These are phyloP conservation scores for Psilocybe cyanescens DNA, from an alignment of 768 basidiomycete genomes.

Conservation along the genomic window DNA sequence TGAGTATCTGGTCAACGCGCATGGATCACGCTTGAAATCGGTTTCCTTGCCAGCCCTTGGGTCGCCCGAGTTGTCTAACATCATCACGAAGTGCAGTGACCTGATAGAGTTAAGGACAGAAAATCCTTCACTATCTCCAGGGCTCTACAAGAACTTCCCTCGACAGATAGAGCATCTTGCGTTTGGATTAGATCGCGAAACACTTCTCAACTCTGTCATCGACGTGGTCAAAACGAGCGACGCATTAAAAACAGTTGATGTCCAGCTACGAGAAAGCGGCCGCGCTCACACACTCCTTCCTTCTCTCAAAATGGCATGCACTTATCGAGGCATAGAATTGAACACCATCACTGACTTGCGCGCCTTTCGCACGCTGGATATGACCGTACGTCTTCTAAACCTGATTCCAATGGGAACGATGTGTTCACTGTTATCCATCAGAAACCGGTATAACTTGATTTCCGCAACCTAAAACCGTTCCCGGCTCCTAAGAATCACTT, in stretches of 20 bases:
- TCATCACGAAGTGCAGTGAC: constrained; percentile 49
- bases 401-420: background rate
- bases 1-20: constrained; percentile 54
- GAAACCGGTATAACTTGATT: constrained; percentile 2
- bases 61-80: constrained; percentile 47
- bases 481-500: background rate
- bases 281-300: constrained; percentile 52
- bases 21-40: constrained; percentile 52
- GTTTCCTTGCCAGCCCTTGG: constrained; percentile 61
- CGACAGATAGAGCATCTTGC: constrained; percentile 55
- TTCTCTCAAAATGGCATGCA: constrained; percentile 66
- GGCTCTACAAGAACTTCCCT: constrained; percentile 53
- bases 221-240: constrained; percentile 52
- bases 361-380: constrained; percentile 45
- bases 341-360: constrained; percentile 52
- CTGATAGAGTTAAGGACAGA: constrained; percentile 64
- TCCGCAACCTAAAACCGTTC: background rate
- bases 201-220: constrained; percentile 55
- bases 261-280: constrained; percentile 59
- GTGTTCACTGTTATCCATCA: background rate
- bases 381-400: constrained; percentile 13
- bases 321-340: constrained; percentile 60
- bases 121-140: constrained; percentile 47
- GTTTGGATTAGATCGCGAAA: constrained; percentile 63
- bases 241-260: constrained; percentile 50